These are phyloP conservation scores for Taphrina confusa DNA, from an alignment of 1,139 yeast genomes.

Conservation along the genomic window DNA sequence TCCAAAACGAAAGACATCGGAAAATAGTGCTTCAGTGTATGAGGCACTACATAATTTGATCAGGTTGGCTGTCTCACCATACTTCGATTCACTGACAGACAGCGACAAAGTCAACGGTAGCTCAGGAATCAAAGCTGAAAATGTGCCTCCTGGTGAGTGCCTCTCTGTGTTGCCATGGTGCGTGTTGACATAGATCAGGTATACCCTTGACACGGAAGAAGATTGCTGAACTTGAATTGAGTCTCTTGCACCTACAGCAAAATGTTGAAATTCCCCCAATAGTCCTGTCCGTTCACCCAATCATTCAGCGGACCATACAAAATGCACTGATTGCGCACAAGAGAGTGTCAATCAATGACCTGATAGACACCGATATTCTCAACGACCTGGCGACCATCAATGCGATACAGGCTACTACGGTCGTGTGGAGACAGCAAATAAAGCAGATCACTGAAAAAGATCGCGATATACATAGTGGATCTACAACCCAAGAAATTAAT, in stretches of 20 bases:
- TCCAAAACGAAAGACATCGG: constrained; percentile 26
- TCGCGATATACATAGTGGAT: constrained; percentile 58
- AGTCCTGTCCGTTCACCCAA: constrained; percentile 56
- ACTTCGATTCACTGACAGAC: constrained; percentile 51
- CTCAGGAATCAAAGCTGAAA: neutral
- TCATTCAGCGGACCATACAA: constrained; percentile 51
- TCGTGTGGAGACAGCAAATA: constrained; percentile 69
- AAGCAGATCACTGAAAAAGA: constrained; percentile 59
- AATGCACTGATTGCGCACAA: constrained; percentile 44
- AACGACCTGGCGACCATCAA: constrained; percentile 63
- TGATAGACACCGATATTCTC: constrained; percentile 47
- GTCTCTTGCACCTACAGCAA: constrained; percentile 70
- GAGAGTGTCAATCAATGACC: constrained; percentile 44
- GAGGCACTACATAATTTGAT: constrained; percentile 63
- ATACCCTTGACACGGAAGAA: constrained; percentile 55
- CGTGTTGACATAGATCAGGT: constrained; percentile 34
- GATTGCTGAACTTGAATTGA: constrained; percentile 66
- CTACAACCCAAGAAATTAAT: constrained; percentile 67
- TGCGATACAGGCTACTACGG: constrained; percentile 64
- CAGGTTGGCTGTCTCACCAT: constrained; percentile 57
- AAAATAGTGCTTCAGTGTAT: constrained; percentile 46
- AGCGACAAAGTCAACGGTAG: constrained; percentile 23
- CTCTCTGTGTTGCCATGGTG: too few relatives aligned
- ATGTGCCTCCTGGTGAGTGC: neutral
- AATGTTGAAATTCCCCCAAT: constrained; percentile 70